Evolutionary conservation across 2,329 filamentous ascomycete genomes (phyloP).

Genomic region (Penicillium sp.): DNA sequence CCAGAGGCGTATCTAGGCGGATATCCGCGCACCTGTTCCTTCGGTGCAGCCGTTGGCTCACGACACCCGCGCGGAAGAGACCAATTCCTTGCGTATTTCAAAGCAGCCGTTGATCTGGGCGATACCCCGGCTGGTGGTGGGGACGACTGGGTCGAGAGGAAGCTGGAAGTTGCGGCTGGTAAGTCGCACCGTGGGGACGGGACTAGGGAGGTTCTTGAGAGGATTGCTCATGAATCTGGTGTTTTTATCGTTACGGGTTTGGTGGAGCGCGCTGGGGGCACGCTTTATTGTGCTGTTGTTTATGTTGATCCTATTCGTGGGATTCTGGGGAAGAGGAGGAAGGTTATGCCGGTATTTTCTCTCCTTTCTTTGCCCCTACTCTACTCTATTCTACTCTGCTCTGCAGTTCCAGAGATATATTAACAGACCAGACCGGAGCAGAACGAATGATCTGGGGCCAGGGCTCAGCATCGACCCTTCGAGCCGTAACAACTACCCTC

Average conservation of each 20-base stretch:
- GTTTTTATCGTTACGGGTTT: conserved; percentile 81
- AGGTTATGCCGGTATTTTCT: conserved; percentile 81
- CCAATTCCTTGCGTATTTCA: conserved; percentile 81
- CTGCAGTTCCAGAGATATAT: neutral
- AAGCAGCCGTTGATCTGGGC: conserved; percentile 78
- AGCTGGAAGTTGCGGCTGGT: conserved; percentile 57
- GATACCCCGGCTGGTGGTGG: conserved; percentile 75
- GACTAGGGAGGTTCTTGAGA: conserved; percentile 78
- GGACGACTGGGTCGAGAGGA: conserved; percentile 69
- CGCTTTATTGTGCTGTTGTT: conserved; percentile 79
- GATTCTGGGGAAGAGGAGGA: conserved; percentile 80
- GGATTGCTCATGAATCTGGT: conserved; percentile 75
- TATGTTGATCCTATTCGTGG: conserved; percentile 79
- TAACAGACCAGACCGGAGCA: conserved; percentile 72
- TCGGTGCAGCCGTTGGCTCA: conserved; percentile 74
- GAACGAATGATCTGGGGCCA: conserved; percentile 90
- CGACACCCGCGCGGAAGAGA: conserved; percentile 73
- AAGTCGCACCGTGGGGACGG: conserved; percentile 69
- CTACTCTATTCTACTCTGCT: too few species aligned
- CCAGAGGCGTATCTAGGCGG: conserved; percentile 92
- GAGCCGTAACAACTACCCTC: conserved; percentile 78
- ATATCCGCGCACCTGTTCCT: conserved; percentile 82
- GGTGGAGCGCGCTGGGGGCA: conserved; percentile 80
- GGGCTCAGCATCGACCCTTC: conserved; percentile 76
- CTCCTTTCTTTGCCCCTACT: neutral